A percentile compares a stretch with the other conserved stretches of the same genome.
Conservation (phyloP, 208 protist species). For the Leishmania lainsoni region DNA sequence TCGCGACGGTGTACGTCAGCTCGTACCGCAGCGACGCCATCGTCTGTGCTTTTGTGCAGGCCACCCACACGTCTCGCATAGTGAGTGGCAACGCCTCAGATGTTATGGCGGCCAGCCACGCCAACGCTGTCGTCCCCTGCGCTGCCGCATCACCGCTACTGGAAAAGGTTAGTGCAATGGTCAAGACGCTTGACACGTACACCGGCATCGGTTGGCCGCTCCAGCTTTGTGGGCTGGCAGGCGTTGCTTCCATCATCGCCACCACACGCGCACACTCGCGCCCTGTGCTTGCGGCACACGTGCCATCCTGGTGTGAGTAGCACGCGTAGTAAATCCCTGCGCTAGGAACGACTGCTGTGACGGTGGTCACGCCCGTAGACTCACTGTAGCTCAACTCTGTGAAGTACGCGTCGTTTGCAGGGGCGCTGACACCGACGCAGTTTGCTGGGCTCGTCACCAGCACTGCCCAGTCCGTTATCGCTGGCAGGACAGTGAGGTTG, state of each 20-base stretch:
- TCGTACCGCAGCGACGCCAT: slow-evolving; percentile 9
- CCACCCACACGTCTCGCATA: slow-evolving; percentile 49
- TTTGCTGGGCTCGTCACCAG: slow-evolving; percentile 44
- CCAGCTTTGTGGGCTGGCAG: slow-evolving; percentile 59
- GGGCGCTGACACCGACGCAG: slow-evolving; percentile 52
- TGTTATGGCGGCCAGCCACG: slow-evolving; percentile 48
- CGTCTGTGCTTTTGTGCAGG: slow-evolving; percentile 34
- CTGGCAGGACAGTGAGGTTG: slow-evolving; percentile 42
- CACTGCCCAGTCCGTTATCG: slow-evolving; percentile 61
- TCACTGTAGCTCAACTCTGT: slow-evolving; percentile 27
- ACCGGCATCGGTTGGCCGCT: slow-evolving; percentile 44
- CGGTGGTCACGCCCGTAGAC: slow-evolving; percentile 15
- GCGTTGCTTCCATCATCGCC: slow-evolving; percentile 52
- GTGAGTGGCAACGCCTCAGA: slow-evolving; percentile 9
- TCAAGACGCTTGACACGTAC: slow-evolving; percentile 49
- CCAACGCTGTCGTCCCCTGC: slow-evolving; percentile 20
- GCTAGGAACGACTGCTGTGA: slow-evolving; percentile 53
- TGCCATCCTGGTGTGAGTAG: slow-evolving; percentile 63
- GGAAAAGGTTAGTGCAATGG: slow-evolving; percentile 45
- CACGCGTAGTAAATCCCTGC: slow-evolving; percentile 80
- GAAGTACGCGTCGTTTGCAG: slow-evolving; percentile 41
- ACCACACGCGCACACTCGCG: slow-evolving; percentile 81
- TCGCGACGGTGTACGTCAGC: slow-evolving; percentile 36
- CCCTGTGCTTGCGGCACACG: slow-evolving; percentile 31
- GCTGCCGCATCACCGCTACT: slow-evolving; percentile 24